Percentiles rank a stretch among this genome's conserved stretches.
phyloP scores from a whole-genome alignment of 106 monocot genomes.

The Phalaenopsis aphrodite region DNA sequence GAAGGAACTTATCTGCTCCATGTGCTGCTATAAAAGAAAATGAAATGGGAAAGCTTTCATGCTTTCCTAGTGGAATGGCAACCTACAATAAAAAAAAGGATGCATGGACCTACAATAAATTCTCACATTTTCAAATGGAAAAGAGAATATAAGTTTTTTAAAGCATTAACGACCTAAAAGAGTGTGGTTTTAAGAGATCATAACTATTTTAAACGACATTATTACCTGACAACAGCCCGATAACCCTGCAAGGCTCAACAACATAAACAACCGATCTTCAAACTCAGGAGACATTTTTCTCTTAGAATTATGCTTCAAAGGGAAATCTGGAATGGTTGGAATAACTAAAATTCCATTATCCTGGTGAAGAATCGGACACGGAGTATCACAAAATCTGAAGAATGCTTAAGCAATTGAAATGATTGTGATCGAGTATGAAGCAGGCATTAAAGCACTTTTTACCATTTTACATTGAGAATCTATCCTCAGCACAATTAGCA shows the following conservation, averaged over 20 bases:
- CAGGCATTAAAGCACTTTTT: neutral
- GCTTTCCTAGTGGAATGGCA: slow-evolving; percentile 69
- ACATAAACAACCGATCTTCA: slow-evolving; percentile 39
- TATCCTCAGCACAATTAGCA: neutral
- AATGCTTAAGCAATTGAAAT: neutral
- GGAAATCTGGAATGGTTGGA: slow-evolving; percentile 71
- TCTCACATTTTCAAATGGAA: neutral
- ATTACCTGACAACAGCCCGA: slow-evolving; percentile 95
- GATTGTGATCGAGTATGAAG: neutral
- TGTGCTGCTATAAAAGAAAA: slow-evolving; percentile 80
- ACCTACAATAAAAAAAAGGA: slow-evolving; percentile 34
- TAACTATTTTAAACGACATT: neutral
- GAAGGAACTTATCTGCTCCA: slow-evolving; percentile 88
- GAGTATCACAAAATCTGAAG: neutral
- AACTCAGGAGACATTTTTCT: slow-evolving; percentile 47
- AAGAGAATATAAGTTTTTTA: neutral
- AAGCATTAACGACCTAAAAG: neutral
- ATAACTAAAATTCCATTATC: slow-evolving; percentile 85
- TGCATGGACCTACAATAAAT: neutral
- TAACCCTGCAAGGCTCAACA: slow-evolving; percentile 78
- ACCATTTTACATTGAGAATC: neutral
- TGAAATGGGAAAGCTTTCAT: slow-evolving; percentile 61
- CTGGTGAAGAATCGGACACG: slow-evolving; percentile 14
- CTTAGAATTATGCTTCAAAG: slow-evolving; percentile 37
- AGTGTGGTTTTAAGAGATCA: neutral